Evolutionary conservation across 2,329 filamentous ascomycete species (phyloP).

Genomic region (Calonectria leucothoes): DNA sequence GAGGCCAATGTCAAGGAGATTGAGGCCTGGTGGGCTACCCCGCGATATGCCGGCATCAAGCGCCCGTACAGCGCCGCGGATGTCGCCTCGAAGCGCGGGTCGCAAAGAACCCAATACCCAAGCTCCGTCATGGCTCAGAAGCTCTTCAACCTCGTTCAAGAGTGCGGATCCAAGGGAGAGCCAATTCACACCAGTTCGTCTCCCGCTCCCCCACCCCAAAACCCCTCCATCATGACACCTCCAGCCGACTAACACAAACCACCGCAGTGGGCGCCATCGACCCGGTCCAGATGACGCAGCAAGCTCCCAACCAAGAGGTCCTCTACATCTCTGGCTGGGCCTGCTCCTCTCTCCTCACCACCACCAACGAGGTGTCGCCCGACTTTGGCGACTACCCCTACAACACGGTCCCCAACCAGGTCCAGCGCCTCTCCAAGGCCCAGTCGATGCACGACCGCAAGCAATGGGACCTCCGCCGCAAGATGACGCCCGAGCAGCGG

Average conservation of each 20-base stretch:
- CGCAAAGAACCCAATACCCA: slow-evolving; percentile 87
- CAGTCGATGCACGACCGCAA: slow-evolving; percentile 97
- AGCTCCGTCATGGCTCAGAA: slow-evolving; percentile 96
- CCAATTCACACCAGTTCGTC: slow-evolving; percentile 90
- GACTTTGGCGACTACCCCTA: slow-evolving; percentile 99
- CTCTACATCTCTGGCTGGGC: slow-evolving; percentile 98
- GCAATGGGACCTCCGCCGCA: slow-evolving; percentile 87
- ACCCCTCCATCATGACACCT: neutral
- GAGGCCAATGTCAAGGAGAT: slow-evolving; percentile 87
- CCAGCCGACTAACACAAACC: slow-evolving; percentile 22
- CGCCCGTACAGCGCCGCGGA: slow-evolving; percentile 91
- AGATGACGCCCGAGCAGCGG: slow-evolving; percentile 79
- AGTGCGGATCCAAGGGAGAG: slow-evolving; percentile 80
- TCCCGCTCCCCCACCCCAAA: neutral
- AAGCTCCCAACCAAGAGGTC: slow-evolving; percentile 94
- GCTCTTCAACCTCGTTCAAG: slow-evolving; percentile 88
- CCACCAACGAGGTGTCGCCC: slow-evolving; percentile 96
- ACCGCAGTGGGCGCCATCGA: slow-evolving; percentile 91
- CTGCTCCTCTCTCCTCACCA: slow-evolving; percentile 91
- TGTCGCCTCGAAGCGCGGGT: slow-evolving; percentile 92
- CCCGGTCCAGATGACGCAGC: slow-evolving; percentile 99
- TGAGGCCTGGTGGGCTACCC: slow-evolving; percentile 88
- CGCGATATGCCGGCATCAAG: slow-evolving; percentile 89
- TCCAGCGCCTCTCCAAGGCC: slow-evolving; percentile 94
- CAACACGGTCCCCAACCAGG: slow-evolving; percentile 98